These are phyloP conservation scores for Paraglomus brasilianum DNA, from an alignment of 192 early-diverging fungal genomes.

Conservation along the genomic window DNA sequence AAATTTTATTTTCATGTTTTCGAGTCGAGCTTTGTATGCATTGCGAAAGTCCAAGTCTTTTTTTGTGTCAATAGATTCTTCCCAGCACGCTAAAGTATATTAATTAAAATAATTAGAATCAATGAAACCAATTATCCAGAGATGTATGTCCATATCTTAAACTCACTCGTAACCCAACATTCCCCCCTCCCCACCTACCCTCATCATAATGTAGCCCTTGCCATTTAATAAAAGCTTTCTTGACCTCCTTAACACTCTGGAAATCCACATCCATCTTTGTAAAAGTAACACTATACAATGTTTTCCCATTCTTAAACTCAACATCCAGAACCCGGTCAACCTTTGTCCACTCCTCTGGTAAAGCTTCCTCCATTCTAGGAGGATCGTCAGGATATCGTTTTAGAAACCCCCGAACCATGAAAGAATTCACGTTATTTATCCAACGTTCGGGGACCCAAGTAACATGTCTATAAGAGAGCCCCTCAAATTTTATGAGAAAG, in stretches of 20 bases:
- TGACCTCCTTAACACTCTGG: constrained; percentile 42
- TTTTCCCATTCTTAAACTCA: constrained; percentile 32
- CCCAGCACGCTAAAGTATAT: constrained; percentile 42
- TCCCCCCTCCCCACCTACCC: no score
- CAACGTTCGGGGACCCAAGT: constrained; percentile 51
- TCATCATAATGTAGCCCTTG: constrained; percentile 51
- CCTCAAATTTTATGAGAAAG: constrained; percentile 50
- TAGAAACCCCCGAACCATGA: constrained; percentile 34
- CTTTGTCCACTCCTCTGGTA: constrained; percentile 39
- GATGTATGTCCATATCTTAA: not conserved
- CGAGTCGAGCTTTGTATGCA: constrained; percentile 41
- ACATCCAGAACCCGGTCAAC: constrained; percentile 45
- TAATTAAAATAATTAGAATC: constrained; percentile 23
- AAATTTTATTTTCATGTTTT: constrained; percentile 39
- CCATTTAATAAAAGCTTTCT: constrained; percentile 66
- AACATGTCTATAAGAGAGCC: constrained; percentile 47
- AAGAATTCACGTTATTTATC: constrained; percentile 35
- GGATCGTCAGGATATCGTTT: constrained; percentile 30
- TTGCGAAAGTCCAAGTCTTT: constrained; percentile 39
- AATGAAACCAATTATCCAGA: not conserved
- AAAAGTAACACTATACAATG: constrained; percentile 25
- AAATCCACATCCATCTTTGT: constrained; percentile 32
- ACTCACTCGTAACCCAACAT: constrained; percentile 21
- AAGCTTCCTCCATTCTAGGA: constrained; percentile 30
- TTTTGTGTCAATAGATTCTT: constrained; percentile 37